A percentile compares a stretch with the other conserved stretches of the same genome.
Conservation (phyloP, 2,329 filamentous ascomycete species). For the Penicillium capsulatum region DNA sequence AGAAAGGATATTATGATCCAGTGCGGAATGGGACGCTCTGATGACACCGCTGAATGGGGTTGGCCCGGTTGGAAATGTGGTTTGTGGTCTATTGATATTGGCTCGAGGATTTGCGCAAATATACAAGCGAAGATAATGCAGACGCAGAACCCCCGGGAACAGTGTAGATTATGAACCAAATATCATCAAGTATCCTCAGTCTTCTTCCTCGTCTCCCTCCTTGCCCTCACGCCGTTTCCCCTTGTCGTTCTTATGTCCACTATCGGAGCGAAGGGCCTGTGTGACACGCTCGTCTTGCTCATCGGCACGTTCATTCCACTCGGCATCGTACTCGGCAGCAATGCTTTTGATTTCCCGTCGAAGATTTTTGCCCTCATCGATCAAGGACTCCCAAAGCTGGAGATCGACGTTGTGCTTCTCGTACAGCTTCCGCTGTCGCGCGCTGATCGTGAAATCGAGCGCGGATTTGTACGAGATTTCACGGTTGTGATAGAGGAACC, state of each 20-base stretch:
- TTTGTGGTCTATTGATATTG: neutral
- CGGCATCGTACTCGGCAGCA: conserved; percentile 82
- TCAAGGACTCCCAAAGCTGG: conserved; percentile 69
- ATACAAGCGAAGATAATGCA: no score
- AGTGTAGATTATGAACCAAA: conserved; percentile 1
- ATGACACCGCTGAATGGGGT: no score
- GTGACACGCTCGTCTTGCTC: conserved; percentile 61
- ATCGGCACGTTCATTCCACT: conserved; percentile 76
- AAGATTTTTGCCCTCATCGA: conserved; percentile 74
- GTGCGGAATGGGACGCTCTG: conserved; percentile 37
- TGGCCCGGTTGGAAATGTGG: no score
- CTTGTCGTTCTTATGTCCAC: conserved; percentile 37
- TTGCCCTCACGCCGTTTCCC: conserved; percentile 27
- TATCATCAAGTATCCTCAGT: conserved; percentile 12
- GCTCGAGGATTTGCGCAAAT: conserved; percentile 3
- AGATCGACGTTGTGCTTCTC: conserved; percentile 70
- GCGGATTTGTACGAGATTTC: conserved; percentile 84
- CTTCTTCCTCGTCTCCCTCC: conserved; percentile 30
- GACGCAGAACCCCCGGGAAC: no score
- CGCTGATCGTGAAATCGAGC: conserved; percentile 78
- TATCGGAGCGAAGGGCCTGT: conserved; percentile 50
- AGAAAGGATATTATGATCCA: conserved; percentile 41
- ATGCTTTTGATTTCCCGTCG: conserved; percentile 74
- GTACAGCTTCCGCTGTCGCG: conserved; percentile 73
- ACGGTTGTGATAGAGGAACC: conserved; percentile 89